Base-by-base conservation (phyloP, 2,329 filamentous ascomycete species). In the Cryphonectria nitschkei region DNA sequence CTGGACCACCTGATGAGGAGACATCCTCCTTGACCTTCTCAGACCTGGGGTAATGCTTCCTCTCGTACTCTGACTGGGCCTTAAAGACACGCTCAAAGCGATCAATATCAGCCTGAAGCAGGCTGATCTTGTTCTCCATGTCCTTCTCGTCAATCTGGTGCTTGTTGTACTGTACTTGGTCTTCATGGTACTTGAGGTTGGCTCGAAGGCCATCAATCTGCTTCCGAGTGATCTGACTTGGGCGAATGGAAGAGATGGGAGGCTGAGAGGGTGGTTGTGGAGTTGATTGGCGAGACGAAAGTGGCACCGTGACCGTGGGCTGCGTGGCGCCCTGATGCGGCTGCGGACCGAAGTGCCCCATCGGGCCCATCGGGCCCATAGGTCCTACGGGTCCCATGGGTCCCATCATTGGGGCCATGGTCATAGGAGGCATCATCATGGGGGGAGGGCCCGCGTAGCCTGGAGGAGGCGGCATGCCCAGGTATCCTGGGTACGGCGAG, bases 121-220 rank as follows among this genome's bases (percentile, higher is more conserved):
- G 80, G 37, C 80, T 77, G 69, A 89, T 84, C 43, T 83, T 82
- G 32, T 81, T 78, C 72, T 85, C 82, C 77, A 88, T 84, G 46
- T 82, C 79, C 72, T 82, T 83, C 74, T 88, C 87, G 70, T 90
- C 88, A 73, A 90, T 88, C 74, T 90, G 88, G 73, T 90, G 87
- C 74, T 84, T 86, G 76, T 90, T 90, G 80, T 87, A 89, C 67
- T 85, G 83, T 61, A 90, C 78, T 74, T 91, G 88, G 71, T 88
- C 85, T 73, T 89, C 85, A 56, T 86, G 81, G 70, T 86, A 85
- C 75, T 85, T 87, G 71, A 90, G 81, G n/a, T 84, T 83, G n/a
- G 77, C 75, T 56, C 83, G 83, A 68, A 90, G 82, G 58, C 80
- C 79, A 32, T 85, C 82, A 65, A 90, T 84, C 74, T 90, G 88